Evolutionary conservation across 2,329 filamentous ascomycete genomes (phyloP), one percentile per base, ranked within the genome.

Genomic region (Claviceps humidiphila): DNA sequence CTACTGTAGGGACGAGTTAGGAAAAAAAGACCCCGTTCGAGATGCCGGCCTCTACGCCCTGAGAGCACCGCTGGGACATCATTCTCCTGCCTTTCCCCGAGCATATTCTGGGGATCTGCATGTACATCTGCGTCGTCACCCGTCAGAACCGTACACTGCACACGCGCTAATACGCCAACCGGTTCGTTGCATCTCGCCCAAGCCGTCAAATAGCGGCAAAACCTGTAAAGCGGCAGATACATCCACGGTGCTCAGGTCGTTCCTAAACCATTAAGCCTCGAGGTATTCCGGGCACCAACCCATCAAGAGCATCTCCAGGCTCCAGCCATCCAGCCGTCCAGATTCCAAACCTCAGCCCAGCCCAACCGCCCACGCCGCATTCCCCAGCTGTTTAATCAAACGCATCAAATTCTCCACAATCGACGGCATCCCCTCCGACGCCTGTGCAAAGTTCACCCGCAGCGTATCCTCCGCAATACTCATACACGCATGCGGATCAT

Each of bases 381-480:
- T 71, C 4, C 76, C 75, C 50, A 86, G 63, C 56, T 82, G 80
- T 56, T 75, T 75, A 59, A 87, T 76, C 57, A 87, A 65, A 46
- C 80, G 74, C 46, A 81, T 76, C 47, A 87, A 63, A 55, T 86
- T 87, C 58, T 85, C 82, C 1, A 86, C 81, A 45, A 88, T 72
- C 0, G 82, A 76, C 13, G 83, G 79, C 54, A 73, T 58, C 14
- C 22, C 52, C 34, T 74, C 72, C 34, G 69, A 65, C 1, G 66
- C 67, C 1, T 63, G 66, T 14, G 64, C 58, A 54, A 74, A 80
- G 62, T 82, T 81, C 41, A 68, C 64, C 37, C 70, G 67, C 55
- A 87, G 69, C 9, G 83, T 68, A 40, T 77, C 73, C 51, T 81
- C 74, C 2, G 78, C 72, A 20, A 79, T 66, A 16, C 76, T 72